A percentile compares a stretch with the other conserved stretches of the same genome.
Conservation (phyloP, 2,329 filamentous ascomycete species). For the Neopestalotiopsis sp. region DNA sequence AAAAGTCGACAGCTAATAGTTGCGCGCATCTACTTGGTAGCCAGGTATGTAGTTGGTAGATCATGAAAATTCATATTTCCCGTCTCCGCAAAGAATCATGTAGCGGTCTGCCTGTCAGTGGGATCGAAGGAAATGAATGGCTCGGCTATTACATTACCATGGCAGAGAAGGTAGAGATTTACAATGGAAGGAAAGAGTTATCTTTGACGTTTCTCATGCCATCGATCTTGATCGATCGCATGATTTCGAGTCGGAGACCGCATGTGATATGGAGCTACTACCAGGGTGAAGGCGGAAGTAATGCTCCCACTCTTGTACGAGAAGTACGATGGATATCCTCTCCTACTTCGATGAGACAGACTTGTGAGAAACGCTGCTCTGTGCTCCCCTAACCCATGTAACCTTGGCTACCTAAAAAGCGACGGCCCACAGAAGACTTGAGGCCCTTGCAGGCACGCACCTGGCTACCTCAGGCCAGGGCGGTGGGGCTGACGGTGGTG, state of each 20-base stretch:
- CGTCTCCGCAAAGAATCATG: not conserved
- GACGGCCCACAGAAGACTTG: not conserved
- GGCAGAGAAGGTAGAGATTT: not conserved
- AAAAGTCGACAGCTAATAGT: not conserved
- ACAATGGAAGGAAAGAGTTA: not conserved
- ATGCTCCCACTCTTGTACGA: not conserved
- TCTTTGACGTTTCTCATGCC: not conserved
- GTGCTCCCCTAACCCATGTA: conserved; percentile 1
- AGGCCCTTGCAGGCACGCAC: not conserved
- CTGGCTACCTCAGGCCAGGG: not conserved
- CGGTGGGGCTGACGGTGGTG: not conserved
- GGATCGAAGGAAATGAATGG: not conserved
- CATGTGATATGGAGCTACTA: not conserved
- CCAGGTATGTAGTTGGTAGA: not conserved
- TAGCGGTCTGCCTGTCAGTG: not conserved
- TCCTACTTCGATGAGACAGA: not conserved
- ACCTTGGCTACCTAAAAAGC: not conserved
- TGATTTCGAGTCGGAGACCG: not conserved
- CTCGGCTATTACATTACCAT: not conserved
- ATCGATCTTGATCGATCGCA: not conserved
- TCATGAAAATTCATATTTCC: not conserved
- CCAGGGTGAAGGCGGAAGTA: not conserved
- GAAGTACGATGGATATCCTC: not conserved
- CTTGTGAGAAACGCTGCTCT: not conserved
- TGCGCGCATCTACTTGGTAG: not conserved